phyloP scores from a whole-genome alignment of 106 monocot species.

The Apostasia ramifera region DNA sequence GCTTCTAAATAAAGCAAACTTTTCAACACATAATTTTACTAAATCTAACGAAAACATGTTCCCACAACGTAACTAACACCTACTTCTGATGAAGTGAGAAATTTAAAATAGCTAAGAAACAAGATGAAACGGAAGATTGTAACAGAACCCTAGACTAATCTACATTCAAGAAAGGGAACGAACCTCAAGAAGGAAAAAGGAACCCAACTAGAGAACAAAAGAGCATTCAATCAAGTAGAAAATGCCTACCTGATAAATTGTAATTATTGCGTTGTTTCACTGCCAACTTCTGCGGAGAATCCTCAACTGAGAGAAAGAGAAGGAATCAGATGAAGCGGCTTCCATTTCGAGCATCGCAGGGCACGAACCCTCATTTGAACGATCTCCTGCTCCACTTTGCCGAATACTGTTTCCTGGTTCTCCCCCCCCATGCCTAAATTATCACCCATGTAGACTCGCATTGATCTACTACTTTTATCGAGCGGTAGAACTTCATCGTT shows the following conservation, averaged over 20 bases:
- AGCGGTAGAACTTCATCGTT: background rate
- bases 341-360: background rate
- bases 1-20: no score
- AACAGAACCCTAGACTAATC: background rate
- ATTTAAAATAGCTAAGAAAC: background rate
- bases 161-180: no score
- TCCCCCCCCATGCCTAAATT: background rate
- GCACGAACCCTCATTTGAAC: background rate
- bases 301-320: background rate
- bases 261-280: background rate
- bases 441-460: background rate
- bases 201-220: background rate
- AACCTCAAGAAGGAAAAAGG: background rate
- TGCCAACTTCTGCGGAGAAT: constrained; percentile 1
- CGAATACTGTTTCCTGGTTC: background rate
- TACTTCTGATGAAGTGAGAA: no score
- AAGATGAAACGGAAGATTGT: background rate
- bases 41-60: no score
- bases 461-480: background rate
- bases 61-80: background rate
- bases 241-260: background rate
- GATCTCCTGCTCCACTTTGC: background rate
- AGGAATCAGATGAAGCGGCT: background rate
- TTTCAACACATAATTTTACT: no score
- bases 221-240: no score